A percentile compares a stretch with the other conserved stretches of the same genome.
Evolutionary conservation across 495 filamentous ascomycete genomes (phyloP).

Genomic region (Jackrogersella minutella): DNA sequence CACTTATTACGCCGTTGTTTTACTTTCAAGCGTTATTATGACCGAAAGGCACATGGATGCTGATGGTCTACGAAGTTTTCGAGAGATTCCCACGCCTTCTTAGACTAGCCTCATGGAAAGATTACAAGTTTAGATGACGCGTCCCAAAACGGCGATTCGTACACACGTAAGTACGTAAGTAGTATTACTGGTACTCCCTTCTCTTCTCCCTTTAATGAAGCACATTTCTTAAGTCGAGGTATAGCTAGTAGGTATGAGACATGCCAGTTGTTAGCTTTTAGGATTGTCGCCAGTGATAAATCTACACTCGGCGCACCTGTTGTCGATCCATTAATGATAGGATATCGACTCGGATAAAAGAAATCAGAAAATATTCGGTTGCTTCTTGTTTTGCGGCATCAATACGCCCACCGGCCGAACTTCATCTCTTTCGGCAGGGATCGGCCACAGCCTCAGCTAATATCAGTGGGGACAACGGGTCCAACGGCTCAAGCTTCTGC

Average conservation of each 20-base stretch:
- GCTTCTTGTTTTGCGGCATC: no score
- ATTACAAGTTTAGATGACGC: slow-evolving; percentile 22
- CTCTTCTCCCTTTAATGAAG: neutral
- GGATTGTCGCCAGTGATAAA: neutral
- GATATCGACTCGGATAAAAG: neutral
- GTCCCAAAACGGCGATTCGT: slow-evolving; percentile 14
- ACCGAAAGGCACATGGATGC: neutral
- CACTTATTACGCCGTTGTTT: slow-evolving; percentile 22
- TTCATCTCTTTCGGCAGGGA: neutral
- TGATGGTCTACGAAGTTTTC: neutral
- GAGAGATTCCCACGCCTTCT: neutral
- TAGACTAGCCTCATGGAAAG: neutral
- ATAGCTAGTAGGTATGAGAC: neutral
- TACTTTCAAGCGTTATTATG: slow-evolving; percentile 5
- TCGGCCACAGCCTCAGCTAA: slow-evolving; percentile 2
- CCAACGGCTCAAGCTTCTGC: slow-evolving; percentile 18
- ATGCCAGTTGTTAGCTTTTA: neutral
- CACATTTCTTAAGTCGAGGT: neutral
- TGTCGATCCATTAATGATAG: neutral
- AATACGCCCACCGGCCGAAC: neutral
- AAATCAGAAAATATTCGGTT: neutral
- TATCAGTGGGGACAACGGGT: slow-evolving; percentile 18
- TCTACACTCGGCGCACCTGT: neutral
- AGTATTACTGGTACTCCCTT: no score
- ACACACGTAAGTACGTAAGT: neutral